Conservation (phyloP, 108 stramenopile genomes). For the Skeletonema potamos region DNA sequence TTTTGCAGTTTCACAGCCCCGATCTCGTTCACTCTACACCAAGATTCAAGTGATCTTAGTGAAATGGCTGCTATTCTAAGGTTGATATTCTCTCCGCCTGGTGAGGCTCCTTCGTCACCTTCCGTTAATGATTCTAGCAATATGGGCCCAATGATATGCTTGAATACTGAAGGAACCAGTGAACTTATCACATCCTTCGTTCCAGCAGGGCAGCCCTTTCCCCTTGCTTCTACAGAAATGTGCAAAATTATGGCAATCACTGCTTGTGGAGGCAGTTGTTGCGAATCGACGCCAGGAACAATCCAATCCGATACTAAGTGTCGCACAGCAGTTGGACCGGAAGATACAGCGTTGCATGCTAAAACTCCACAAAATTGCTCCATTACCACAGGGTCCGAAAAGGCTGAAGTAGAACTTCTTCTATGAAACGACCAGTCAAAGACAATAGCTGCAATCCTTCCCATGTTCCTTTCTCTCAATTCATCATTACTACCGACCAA, state of each 20-base stretch:
- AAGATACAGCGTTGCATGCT: slow-evolving; percentile 76
- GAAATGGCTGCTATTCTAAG: slow-evolving; percentile 26
- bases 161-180: slow-evolving; percentile 48
- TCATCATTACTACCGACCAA: slow-evolving; percentile 66
- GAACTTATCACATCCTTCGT: slow-evolving; percentile 55
- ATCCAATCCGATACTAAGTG: slow-evolving; percentile 78
- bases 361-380: slow-evolving; percentile 70
- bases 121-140: slow-evolving; percentile 49
- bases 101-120: slow-evolving; percentile 2
- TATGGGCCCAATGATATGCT: slow-evolving; percentile 53
- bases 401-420: slow-evolving; percentile 35
- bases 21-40: slow-evolving; percentile 29
- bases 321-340: slow-evolving; percentile 60
- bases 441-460: slow-evolving; percentile 72
- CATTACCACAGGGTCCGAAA: slow-evolving; percentile 69
- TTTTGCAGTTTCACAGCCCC: slow-evolving; percentile 33
- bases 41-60: slow-evolving; percentile 38
- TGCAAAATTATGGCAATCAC: slow-evolving; percentile 53
- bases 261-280: slow-evolving; percentile 49
- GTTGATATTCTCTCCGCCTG: slow-evolving; percentile 27
- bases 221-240: slow-evolving; percentile 54
- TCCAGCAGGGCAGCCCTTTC: slow-evolving; percentile 54
- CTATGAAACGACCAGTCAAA: slow-evolving; percentile 62
- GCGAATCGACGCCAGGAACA: slow-evolving; percentile 52
- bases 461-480: slow-evolving; percentile 76